Evolutionary conservation across 2,329 filamentous ascomycete genomes (phyloP), one percentile per base, ranked within the genome.

Genomic region (Fusarium begoniae): DNA sequence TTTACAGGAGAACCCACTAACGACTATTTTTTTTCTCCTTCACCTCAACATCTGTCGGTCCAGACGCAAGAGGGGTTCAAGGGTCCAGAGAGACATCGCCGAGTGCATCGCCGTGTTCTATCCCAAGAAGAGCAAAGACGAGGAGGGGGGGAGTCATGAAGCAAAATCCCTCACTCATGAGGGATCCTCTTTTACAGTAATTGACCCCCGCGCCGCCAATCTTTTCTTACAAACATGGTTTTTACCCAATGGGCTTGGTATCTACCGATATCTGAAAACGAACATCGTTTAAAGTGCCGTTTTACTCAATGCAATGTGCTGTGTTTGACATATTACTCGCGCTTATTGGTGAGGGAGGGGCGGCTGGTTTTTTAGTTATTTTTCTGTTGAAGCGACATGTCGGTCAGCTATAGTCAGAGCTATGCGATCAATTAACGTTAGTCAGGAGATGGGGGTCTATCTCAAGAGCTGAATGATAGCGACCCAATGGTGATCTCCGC

Each of bases 91-190:
- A 63, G 50, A 50, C 66, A 58, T 60, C 66, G 72, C 65, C 72
- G 66, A 75, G 66, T 53, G 51, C 72, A 60, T 72, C 69, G 72
- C 72, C 69, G 69, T 75, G 69, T 75, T 73, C 69, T 75, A 70
- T 73, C 69, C 69, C 72, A 74, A 66, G 72, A 75, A 75, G 48
- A 74, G 71, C 62, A 68, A 68, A 74, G 62, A 63, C 40, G 59
- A 57, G 26, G 45, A 51, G 60, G 53, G 38, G 37, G 41, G 43
- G 22, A 67, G 54, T 41, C 61, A 71, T 24, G 63, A 57, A 66
- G 65, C 76, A 75, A 70, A 77, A 77, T 77, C 66, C 75, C 75
- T 77, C 75, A 77, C 40, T 43, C 20, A 66, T 70, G 60, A 70
- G 66, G 53, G 17, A 41, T 66, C 62, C 55, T 73, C 65, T 56